A percentile compares a stretch with the other conserved stretches of the same genome.
Conservation (phyloP, 1,284 basidiomycete genomes). For the Boletellus sp. region DNA sequence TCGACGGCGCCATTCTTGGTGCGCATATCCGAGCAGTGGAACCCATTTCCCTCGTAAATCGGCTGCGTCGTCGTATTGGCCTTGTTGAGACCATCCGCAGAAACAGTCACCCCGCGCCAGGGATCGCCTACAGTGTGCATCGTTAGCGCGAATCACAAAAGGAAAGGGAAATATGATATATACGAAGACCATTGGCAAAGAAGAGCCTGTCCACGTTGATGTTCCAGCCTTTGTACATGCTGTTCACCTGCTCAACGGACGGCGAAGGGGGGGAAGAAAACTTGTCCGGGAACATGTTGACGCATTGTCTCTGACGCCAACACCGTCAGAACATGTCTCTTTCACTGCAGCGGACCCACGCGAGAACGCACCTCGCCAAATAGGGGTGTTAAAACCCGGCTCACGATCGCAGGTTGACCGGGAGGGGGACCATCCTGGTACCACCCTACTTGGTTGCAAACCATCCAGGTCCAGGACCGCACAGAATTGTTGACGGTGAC, state of each 20-base stretch:
- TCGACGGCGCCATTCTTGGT: constrained; percentile 43
- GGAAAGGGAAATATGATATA: constrained; percentile 23
- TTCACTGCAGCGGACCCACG: no score
- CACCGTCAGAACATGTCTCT: background rate
- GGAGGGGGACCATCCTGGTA: constrained; percentile 58
- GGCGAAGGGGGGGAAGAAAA: constrained; percentile 44
- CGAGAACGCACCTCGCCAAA: background rate
- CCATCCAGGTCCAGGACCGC: constrained; percentile 49
- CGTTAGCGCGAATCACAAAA: no score
- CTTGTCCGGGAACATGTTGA: constrained; percentile 53
- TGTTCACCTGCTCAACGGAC: constrained; percentile 43
- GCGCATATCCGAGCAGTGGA: constrained; percentile 63
- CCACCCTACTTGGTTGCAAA: constrained; percentile 67
- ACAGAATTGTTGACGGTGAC: constrained; percentile 38
- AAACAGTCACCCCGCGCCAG: constrained; percentile 67
- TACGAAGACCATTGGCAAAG: constrained; percentile 66
- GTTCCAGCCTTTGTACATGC: constrained; percentile 59
- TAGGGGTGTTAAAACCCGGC: constrained; percentile 53
- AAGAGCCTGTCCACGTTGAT: constrained; percentile 55
- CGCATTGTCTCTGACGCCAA: constrained; percentile 54
- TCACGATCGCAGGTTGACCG: constrained; percentile 50
- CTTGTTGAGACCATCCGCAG: constrained; percentile 49
- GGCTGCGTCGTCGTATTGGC: constrained; percentile 51
- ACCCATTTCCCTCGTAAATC: constrained; percentile 56
- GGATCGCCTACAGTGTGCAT: constrained; percentile 50